These are phyloP conservation scores for Eremochloa ophiuroides DNA, from an alignment of 176 grass and related monocot species.

Conservation along the genomic window DNA sequence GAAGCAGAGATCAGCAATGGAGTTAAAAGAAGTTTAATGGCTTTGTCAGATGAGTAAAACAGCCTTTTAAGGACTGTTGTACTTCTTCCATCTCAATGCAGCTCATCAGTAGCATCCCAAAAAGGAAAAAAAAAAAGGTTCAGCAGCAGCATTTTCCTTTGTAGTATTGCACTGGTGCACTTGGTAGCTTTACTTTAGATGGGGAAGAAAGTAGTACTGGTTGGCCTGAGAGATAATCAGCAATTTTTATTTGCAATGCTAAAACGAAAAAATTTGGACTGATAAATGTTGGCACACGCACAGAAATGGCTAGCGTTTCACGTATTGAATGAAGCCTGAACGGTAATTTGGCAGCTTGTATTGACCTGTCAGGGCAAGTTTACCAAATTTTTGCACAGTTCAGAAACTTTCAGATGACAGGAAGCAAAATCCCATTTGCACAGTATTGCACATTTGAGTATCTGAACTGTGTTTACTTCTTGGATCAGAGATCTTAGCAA, in stretches of 20 bases:
- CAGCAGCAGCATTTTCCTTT: background rate
- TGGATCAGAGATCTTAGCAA: background rate
- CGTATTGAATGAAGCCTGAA: background rate
- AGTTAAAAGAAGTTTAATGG: background rate
- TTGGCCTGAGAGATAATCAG: background rate
- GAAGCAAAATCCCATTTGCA: background rate
- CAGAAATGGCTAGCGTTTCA: background rate
- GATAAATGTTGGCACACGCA: background rate
- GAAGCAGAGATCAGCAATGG: background rate
- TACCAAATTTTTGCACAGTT: background rate
- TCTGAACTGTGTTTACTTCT: background rate
- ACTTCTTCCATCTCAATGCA: background rate
- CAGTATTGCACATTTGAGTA: background rate
- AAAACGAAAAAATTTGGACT: background rate
- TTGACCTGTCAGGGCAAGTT: background rate
- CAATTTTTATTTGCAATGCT: background rate
- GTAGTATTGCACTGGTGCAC: background rate
- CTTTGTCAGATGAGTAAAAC: background rate
- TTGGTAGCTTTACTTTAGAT: background rate
- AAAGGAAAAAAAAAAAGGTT: background rate
- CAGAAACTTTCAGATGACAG: background rate
- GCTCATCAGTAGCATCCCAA: background rate
- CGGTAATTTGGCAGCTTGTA: background rate
- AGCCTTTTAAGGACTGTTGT: conserved; percentile 14
- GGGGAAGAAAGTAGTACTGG: background rate